phyloP scores from a whole-genome alignment of 768 basidiomycete species.

The Psilocybe sp. region DNA sequence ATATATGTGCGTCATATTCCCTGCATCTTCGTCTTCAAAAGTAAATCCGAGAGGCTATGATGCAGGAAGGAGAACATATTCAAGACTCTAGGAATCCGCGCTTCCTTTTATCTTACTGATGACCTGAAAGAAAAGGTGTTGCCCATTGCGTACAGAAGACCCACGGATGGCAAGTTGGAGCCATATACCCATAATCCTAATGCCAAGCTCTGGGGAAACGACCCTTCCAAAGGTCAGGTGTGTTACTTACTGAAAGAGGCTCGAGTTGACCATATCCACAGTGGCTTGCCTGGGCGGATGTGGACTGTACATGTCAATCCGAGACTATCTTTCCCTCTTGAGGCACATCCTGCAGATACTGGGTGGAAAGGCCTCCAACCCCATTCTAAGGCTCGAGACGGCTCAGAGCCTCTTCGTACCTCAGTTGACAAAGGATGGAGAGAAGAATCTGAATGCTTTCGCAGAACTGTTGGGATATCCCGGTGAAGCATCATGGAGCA shows the following conservation, averaged over 20 bases:
- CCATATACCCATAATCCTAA: conserved; percentile 11
- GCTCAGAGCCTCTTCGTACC: conserved; percentile 1
- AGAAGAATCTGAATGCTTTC: conserved; percentile 2
- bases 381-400: conserved; percentile 1
- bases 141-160: conserved; percentile 18
- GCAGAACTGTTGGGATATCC: neutral
- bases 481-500: conserved; percentile 22
- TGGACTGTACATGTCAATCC: conserved; percentile 22
- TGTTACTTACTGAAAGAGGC: neutral
- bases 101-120: conserved; percentile 25
- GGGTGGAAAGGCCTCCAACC: conserved; percentile 13
- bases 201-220: conserved; percentile 15
- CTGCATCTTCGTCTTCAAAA: neutral
- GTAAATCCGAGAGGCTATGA: neutral
- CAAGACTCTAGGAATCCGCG: conserved; percentile 23
- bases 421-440: neutral
- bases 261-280: neutral
- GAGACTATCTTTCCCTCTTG: conserved; percentile 24
- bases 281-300: conserved; percentile 23
- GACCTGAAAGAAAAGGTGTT: conserved; percentile 18
- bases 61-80: conserved; percentile 31
- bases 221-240: conserved; percentile 19
- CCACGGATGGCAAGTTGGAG: conserved; percentile 15
- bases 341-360: conserved; percentile 27
- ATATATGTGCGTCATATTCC: conserved; percentile 22